Evolutionary conservation across 148 eudicot genomes (phyloP), one percentile per base, ranked within the genome.

Genomic region (Camellia japonica): DNA sequence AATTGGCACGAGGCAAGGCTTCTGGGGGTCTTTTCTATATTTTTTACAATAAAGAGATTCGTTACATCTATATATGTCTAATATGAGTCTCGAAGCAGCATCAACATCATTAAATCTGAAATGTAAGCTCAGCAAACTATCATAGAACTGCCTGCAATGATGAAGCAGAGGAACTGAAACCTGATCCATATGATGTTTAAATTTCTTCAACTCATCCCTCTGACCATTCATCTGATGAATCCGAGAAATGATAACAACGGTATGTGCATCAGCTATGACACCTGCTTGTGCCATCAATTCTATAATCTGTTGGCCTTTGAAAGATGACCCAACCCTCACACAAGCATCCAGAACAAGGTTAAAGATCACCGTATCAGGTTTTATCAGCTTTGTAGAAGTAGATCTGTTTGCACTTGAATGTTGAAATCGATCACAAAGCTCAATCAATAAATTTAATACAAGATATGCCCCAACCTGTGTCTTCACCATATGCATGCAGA

Each of bases 301-400:
- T 20, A 92, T 87, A 65, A 93, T 83, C 71, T 87, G 88, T 30
- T 89, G 89, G 68, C 91, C 98, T 75, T 90, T 96, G 38, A 91
- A 82, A 73, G 90, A 79, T 55, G 91, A 84, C 67, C 87, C 82
- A 81, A 79, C 84, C 77, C 82, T 90, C 69, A 88, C 83, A 88
- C 97, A 93, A 77, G 91, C 92, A 86, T 92, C 87, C 64, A 96
- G 89, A 87, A 93, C 87, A 82, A 96, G 90, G 80, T 93, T 96
- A 74, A 93, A 96, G 52, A 91, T 78, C 78, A 80, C 71, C 4
- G 92, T 88, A 79, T 85, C 87, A 56, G 92, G 97, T 80, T 84
- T 91, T 54, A 79, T 46, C 52, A 73, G 41, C 80, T 80, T 80
- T 16, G 81, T 83, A 73, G 59, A 54, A 59, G 78, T 80, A 59